A percentile compares a stretch with the other conserved stretches of the same genome.
These are phyloP conservation scores for Capsella rubella DNA, from an alignment of 441 rosid genomes.

Conservation along the genomic window DNA sequence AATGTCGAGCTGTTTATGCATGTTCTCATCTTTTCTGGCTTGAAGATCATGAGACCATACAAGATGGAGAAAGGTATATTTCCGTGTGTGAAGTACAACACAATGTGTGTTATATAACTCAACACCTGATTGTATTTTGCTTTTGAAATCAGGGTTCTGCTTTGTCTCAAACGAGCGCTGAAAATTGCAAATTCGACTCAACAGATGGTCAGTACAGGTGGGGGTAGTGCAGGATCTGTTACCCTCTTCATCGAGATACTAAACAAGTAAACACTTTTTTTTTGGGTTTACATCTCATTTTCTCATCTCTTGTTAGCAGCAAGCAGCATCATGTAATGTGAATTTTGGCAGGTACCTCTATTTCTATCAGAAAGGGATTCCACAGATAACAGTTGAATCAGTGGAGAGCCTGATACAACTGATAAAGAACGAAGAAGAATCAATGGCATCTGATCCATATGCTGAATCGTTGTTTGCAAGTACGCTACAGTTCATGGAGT, in stretches of 20 bases:
- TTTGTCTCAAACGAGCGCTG: constrained; percentile 92
- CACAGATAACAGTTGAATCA: constrained; percentile 72
- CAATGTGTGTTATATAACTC: constrained; percentile 7
- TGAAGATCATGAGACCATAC: constrained; percentile 83
- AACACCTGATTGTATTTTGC: constrained; percentile 10
- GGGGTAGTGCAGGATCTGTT: constrained; percentile 82
- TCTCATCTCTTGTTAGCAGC: background rate
- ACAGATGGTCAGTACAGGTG: constrained; percentile 76
- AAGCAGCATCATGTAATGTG: constrained; percentile 5
- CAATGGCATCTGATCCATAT: constrained; percentile 62
- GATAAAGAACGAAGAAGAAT: constrained; percentile 85
- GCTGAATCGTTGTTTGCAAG: constrained; percentile 87
- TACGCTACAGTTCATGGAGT: constrained; percentile 80
- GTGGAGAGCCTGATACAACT: constrained; percentile 83
- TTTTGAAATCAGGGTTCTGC: constrained; percentile 66
- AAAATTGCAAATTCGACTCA: constrained; percentile 97
- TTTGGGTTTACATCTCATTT: background rate
- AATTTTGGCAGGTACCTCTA: constrained; percentile 72
- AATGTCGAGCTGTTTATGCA: constrained; percentile 95
- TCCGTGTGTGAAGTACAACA: background rate
- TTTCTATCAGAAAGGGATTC: constrained; percentile 90
- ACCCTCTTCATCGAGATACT: constrained; percentile 88
- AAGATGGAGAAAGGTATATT: constrained; percentile 94
- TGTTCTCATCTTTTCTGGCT: constrained; percentile 99
- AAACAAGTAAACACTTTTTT: constrained; percentile 68